Evolutionary conservation across 2,329 filamentous ascomycete species (phyloP).

Genomic region (Aphanoascus verrucosus): DNA sequence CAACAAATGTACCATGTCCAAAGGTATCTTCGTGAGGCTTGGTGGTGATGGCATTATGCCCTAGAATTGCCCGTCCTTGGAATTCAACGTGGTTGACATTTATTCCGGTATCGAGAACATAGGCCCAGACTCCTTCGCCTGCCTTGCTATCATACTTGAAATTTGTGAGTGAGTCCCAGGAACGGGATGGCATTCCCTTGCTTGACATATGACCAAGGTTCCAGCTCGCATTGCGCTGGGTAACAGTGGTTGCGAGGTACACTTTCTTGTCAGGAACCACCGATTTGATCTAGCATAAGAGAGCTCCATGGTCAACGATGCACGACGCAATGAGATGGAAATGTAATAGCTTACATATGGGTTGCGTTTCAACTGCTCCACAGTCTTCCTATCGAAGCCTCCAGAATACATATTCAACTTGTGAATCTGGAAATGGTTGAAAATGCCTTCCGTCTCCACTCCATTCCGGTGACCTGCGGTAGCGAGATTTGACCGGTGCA

Average conservation of each 20-base stretch:
- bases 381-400: conserved; percentile 9
- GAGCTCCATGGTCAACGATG: neutral
- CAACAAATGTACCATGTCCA: conserved; percentile 13
- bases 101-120: conserved; percentile 13
- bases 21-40: conserved; percentile 9
- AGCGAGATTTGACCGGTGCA: conserved; percentile 11
- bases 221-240: conserved; percentile 7
- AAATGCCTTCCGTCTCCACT: conserved; percentile 7
- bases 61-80: conserved; percentile 11
- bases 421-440: conserved; percentile 10
- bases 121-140: conserved; percentile 12
- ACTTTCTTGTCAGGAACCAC: conserved; percentile 8
- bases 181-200: conserved; percentile 5
- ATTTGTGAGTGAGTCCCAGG: neutral
- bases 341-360: conserved; percentile 5
- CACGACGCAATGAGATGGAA: neutral
- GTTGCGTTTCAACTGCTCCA: conserved; percentile 7
- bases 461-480: neutral
- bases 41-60: conserved; percentile 7
- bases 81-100: conserved; percentile 13
- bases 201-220: conserved; percentile 10
- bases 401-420: conserved; percentile 11
- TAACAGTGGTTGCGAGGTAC: conserved; percentile 8
- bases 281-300: conserved; percentile 5
- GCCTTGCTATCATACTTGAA: conserved; percentile 12